Evolutionary conservation across 495 filamentous ascomycete species (phyloP), one percentile per base, ranked within the genome.

Genomic region (Rostrohypoxylon terebratum): DNA sequence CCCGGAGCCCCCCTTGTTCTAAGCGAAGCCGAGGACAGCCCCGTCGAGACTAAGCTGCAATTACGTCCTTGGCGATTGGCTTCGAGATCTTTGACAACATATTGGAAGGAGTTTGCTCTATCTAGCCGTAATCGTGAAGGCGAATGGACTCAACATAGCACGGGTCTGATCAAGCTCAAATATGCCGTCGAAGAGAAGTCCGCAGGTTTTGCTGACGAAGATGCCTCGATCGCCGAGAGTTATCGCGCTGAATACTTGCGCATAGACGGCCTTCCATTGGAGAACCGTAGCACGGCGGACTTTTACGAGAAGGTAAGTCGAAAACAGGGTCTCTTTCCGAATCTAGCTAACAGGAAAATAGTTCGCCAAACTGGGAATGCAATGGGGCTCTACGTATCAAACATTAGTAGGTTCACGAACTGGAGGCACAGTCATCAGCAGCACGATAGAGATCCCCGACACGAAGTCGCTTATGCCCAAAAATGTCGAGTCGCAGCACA

Each of bases 21-120:
- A 10, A 79, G 81, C 4, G 54, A 76, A 1, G 57, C 68, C 9
- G 69, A 73, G 10, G 67, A 79, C 23, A 79, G 77, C 10, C 69
- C 73, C n/a, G 57, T 83, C 1, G 81, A 85, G 69, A 82, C 82
- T 4, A 74, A 72, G 54, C 58, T 84, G 5, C 69, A 77, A 31
- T 38, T 84, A 28, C 74, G 67, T 10, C 73, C 74, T 45, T 76
- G 70, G 71, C 67, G 74, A 13, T 16, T 73, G 34, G 74, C 69
- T 13, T 76, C 74, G 4, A 66, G 63, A 25, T 73, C 74, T 3
- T 58, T 76, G 1, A 76, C 74, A 21, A 73, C 74, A 6, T 73
- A 77, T 53, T 76, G 74, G 71, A 76, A 76, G 8, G 74, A 76
- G 33, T 76, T 76, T 50, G 61, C 38, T 34, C 59, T 76, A 28